These are phyloP conservation scores for Penicillium sp. DNA, from an alignment of 2,329 filamentous ascomycete species.

Conservation along the genomic window DNA sequence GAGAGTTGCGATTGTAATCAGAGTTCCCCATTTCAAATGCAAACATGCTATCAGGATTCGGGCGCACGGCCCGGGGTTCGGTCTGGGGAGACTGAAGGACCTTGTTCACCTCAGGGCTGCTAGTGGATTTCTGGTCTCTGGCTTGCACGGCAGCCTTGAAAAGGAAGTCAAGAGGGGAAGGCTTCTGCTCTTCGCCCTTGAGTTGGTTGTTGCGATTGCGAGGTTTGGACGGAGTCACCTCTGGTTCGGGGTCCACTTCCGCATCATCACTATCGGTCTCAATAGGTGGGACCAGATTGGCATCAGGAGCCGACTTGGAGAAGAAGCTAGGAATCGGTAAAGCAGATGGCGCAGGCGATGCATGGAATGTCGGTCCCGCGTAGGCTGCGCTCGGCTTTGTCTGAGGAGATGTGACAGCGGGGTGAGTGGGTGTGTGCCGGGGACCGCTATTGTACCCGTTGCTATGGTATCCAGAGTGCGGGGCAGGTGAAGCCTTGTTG, in stretches of 20 bases:
- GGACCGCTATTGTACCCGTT: conserved; percentile 25
- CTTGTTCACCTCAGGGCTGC: conserved; percentile 42
- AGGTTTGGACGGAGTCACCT: conserved; percentile 49
- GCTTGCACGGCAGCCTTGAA: conserved; percentile 79
- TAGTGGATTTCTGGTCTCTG: conserved; percentile 55
- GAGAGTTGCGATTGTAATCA: conserved; percentile 47
- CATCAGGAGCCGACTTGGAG: conserved; percentile 71
- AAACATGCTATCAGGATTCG: conserved; percentile 59
- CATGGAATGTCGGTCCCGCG: conserved; percentile 91
- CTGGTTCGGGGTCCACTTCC: conserved; percentile 33
- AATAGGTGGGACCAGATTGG: conserved; percentile 40
- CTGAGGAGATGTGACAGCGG: conserved; percentile 47
- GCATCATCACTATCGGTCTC: conserved; percentile 44
- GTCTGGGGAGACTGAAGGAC: conserved; percentile 54
- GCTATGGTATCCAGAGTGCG: conserved; percentile 24
- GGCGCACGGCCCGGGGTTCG: conserved; percentile 40
- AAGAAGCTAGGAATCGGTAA: conserved; percentile 89
- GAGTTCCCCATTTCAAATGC: conserved; percentile 67
- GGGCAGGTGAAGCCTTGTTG: conserved; percentile 26
- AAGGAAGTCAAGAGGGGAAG: conserved; percentile 84
- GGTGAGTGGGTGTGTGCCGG: conserved; percentile 30
- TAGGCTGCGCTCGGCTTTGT: conserved; percentile 55
- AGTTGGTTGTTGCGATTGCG: conserved; percentile 36
- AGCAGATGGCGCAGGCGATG: conserved; percentile 85
- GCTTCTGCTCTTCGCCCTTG: conserved; percentile 46